Evolutionary conservation across 23 red algal genomes (phyloP).

Genomic region (Gracilaria vermiculophylla): DNA sequence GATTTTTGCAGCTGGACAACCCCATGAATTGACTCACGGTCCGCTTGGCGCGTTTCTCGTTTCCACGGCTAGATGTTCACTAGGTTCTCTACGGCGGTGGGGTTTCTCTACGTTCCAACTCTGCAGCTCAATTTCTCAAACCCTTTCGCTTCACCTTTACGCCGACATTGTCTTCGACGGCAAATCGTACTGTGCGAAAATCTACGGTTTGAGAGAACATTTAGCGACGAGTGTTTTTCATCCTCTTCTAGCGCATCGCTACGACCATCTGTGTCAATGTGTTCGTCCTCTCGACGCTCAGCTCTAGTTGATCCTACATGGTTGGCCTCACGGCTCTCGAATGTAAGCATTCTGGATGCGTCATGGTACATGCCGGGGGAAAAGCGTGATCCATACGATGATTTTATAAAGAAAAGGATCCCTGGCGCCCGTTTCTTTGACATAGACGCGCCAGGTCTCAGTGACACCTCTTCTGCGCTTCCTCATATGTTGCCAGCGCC

Average conservation of each 20-base stretch:
- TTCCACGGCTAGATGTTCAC: neutral
- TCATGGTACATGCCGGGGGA: conserved; percentile 64
- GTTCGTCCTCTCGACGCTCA: neutral
- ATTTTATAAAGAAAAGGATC: conserved; percentile 34
- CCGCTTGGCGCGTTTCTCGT: neutral
- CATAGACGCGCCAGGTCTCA: conserved; percentile 66
- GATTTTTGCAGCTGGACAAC: too few relatives aligned
- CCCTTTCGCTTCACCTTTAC: neutral
- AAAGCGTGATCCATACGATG: conserved; percentile 25
- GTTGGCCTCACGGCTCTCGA: neutral
- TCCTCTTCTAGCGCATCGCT: neutral
- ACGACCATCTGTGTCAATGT: neutral
- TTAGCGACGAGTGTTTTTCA: too few relatives aligned
- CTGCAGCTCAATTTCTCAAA: neutral
- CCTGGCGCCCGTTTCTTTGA: conserved; percentile 60
- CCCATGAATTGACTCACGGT: too few relatives aligned
- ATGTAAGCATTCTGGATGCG: conserved; percentile 38
- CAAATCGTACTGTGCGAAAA: neutral
- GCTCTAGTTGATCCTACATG: conserved; percentile 39
- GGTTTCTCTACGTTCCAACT: neutral
- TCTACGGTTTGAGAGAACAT: neutral
- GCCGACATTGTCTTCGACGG: neutral
- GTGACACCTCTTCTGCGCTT: conserved; percentile 20
- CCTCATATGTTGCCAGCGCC: conserved; percentile 82
- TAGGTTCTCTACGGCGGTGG: neutral